These are phyloP conservation scores for Aspergillus sp. DNA, from an alignment of 2,329 filamentous ascomycete species.

Conservation along the genomic window DNA sequence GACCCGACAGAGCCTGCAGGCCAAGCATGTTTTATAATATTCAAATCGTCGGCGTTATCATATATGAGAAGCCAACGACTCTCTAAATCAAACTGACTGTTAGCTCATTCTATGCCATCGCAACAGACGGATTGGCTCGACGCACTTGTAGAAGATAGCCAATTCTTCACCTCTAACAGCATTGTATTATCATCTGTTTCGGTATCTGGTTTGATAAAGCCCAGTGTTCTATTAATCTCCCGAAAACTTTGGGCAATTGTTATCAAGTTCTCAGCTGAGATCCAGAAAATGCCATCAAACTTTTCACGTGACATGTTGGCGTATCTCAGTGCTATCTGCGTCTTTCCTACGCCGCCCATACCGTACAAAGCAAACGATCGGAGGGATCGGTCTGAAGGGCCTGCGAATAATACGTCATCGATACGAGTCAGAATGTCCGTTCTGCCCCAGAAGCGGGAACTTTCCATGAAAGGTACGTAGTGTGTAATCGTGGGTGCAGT, in stretches of 20 bases:
- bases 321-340: background rate
- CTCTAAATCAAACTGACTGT: background rate
- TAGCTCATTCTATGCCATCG: background rate
- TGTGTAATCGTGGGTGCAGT: background rate
- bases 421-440: background rate
- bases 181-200: background rate
- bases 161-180: background rate
- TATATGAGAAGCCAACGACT: background rate
- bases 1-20: background rate
- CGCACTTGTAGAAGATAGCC: background rate
- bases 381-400: background rate
- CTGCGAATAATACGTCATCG: background rate
- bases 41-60: background rate
- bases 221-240: background rate
- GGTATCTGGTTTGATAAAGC: background rate
- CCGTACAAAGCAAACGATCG: background rate
- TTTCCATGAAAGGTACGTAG: background rate
- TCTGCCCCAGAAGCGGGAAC: background rate
- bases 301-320: background rate
- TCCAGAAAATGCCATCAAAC: background rate
- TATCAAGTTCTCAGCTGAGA: background rate
- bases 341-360: background rate
- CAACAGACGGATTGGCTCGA: background rate
- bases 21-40: background rate
- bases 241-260: background rate